Evolutionary conservation across 2,329 filamentous ascomycete species (phyloP).

Genomic region (Pseudocercospora ulei): DNA sequence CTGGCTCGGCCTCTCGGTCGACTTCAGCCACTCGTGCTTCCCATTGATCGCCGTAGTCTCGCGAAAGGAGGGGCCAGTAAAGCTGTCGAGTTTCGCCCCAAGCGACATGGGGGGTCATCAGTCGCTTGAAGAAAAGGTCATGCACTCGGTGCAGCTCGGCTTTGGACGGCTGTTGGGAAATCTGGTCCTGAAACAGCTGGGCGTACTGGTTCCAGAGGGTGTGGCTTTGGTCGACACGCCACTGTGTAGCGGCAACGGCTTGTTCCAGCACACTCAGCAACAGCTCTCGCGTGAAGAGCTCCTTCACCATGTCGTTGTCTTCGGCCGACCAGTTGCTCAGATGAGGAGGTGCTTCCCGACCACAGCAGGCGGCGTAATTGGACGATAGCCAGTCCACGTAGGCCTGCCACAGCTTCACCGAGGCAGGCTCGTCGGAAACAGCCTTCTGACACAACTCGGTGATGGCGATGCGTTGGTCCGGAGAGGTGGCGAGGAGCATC

Average conservation of each 20-base stretch:
- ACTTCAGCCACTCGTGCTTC: conserved; percentile 63
- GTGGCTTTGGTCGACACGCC: conserved; percentile 66
- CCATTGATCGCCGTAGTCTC: conserved; percentile 55
- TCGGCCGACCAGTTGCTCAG: conserved; percentile 49
- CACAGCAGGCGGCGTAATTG: conserved; percentile 57
- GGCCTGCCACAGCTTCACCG: conserved; percentile 62
- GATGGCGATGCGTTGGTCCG: conserved; percentile 59
- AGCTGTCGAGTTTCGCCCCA: conserved; percentile 67
- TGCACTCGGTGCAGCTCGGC: conserved; percentile 55
- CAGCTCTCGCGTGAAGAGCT: conserved; percentile 59
- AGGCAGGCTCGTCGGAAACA: conserved; percentile 60
- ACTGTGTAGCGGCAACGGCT: conserved; percentile 61
- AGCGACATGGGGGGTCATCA: conserved; percentile 61
- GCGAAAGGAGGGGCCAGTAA: conserved; percentile 65
- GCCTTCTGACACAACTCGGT: conserved; percentile 65
- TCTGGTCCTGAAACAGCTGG: conserved; percentile 58
- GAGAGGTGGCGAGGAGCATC: conserved; percentile 49
- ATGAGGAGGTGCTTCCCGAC: conserved; percentile 41
- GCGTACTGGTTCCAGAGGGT: conserved; percentile 66
- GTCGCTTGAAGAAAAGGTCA: conserved; percentile 58
- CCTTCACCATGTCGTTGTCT: conserved; percentile 57
- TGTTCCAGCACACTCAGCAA: conserved; percentile 62
- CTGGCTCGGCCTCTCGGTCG: conserved; percentile 52
- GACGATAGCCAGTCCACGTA: conserved; percentile 72
- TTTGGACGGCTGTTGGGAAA: conserved; percentile 49